A percentile compares a stretch with the other conserved stretches of the same genome.
Evolutionary conservation across 2,329 filamentous ascomycete species (phyloP).

Genomic region (Penicillium sp.): DNA sequence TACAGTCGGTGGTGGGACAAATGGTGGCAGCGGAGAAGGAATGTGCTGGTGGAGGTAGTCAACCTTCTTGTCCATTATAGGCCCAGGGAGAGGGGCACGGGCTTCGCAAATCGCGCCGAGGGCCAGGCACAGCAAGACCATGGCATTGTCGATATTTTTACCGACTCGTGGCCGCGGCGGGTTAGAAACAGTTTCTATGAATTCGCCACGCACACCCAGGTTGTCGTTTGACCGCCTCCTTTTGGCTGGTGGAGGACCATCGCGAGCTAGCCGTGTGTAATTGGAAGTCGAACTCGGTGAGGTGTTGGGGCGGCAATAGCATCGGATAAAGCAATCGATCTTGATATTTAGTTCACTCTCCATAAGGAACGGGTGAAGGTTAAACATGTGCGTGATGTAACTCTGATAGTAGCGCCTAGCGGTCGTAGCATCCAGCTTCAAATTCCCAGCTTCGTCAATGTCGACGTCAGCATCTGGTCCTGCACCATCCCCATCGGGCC

Average conservation of each 20-base stretch:
- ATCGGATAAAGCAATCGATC: conserved; percentile 51
- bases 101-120: conserved; percentile 75
- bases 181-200: conserved; percentile 9
- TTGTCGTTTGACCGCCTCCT: conserved; percentile 40
- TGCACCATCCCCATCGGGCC: conserved; percentile 11
- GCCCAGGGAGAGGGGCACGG: conserved; percentile 51
- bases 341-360: conserved; percentile 51
- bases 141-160: conserved; percentile 71
- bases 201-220: conserved; percentile 24
- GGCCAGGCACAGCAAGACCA: conserved; percentile 79
- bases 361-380: conserved; percentile 64
- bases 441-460: conserved; percentile 49
- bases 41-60: conserved; percentile 32
- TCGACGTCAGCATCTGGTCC: conserved; percentile 45
- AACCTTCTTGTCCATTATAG: conserved; percentile 47
- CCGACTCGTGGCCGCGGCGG: conserved; percentile 33
- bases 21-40: conserved; percentile 21
- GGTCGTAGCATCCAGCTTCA: conserved; percentile 54
- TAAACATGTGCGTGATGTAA: conserved; percentile 61
- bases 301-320: conserved; percentile 42
- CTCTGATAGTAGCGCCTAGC: conserved; percentile 52
- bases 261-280: conserved; percentile 12
- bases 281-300: conserved; percentile 4
- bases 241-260: conserved; percentile 33
- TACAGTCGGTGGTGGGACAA: background rate